phyloP scores from a whole-genome alignment of 192 early-diverging fungal genomes.

The Geranomyces michiganensis region DNA sequence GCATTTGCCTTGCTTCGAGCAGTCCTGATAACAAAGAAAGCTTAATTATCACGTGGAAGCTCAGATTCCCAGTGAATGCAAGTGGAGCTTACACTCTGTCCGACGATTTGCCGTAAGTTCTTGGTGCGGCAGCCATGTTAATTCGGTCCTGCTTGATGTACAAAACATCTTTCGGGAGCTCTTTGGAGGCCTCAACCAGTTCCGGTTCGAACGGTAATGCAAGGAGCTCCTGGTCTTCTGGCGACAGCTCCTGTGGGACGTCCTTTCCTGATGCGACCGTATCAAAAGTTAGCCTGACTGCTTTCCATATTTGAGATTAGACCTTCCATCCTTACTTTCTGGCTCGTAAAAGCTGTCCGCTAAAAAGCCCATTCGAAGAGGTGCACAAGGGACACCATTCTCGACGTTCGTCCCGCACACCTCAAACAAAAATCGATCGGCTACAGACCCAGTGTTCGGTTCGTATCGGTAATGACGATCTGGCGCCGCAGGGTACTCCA shows the following conservation, averaged over 20 bases:
- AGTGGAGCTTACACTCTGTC: constrained; percentile 4
- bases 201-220: constrained; percentile 2
- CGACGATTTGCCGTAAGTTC: constrained; percentile 25
- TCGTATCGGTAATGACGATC: constrained; percentile 40
- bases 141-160: constrained; percentile 15
- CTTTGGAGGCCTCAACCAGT: not conserved
- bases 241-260: constrained; percentile 12
- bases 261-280: constrained; percentile 2
- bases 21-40: not conserved
- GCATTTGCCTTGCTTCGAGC: not conserved
- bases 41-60: too few species aligned
- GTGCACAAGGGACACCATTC: constrained; percentile 37
- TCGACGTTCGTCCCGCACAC: constrained; percentile 33
- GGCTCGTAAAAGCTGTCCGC: constrained; percentile 10
- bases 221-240: constrained; percentile 29
- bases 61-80: not conserved
- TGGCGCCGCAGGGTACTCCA: constrained; percentile 36
- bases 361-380: constrained; percentile 29
- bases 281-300: not conserved
- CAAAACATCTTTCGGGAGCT: not conserved
- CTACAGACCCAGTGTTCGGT: constrained; percentile 10
- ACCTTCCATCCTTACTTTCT: constrained; percentile 2
- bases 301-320: not conserved
- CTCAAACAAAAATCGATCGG: constrained; percentile 20
- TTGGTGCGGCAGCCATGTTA: constrained; percentile 27